Base-by-base conservation (phyloP, 2,329 filamentous ascomycete genomes). In the Ophiostoma quercus region DNA sequence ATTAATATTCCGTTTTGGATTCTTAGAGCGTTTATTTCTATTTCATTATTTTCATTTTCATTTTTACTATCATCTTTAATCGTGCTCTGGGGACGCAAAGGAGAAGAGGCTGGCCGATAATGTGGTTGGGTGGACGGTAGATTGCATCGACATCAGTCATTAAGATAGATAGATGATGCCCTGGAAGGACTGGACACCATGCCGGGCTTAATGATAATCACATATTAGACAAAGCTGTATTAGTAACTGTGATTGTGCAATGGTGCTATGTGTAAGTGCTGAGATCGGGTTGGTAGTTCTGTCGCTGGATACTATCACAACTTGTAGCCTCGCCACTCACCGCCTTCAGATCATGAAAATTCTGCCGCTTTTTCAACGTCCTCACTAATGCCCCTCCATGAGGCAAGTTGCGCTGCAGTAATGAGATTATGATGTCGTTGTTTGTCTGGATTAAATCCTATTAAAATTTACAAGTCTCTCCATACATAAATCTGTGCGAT, bases 91-190 rank as follows among this genome's bases (percentile, higher is more conserved):
- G 62, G 43, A 68, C 32, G 60, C 60, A 63, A 63, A n/a, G 22
- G 66, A 34, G 43, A 25, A 57, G 32, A 37, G 54, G 71, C 62
- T 63, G 57, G 62, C 54, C 71, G 70, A 71, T 62, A 62, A 62
- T 62, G 57, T 62, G 57, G 25, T 62, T 62, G 57, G 12, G 25
- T n/a, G n/a, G 51, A 25, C 51, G 51, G 51, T 51, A 47, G 19
- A 47, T 47, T 47, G 19, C 19, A 47, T 47, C 7, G 43, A 47
- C 43, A 19, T 47, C 14, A 62, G 57, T 62, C 22, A 62, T 32
- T 3, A 25, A 62, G 25, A 62, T 62, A 62, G 51, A 62, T 16
- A 25, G 57, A 7, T 47, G 43, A 47, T 47, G 16, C 43, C 39
- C 39, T 19, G 43, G 43, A 16, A 62, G 57, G 57, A 62, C 57